phyloP scores from a whole-genome alignment of 140 eudicot genomes.

The Ambrosia hybrid region DNA sequence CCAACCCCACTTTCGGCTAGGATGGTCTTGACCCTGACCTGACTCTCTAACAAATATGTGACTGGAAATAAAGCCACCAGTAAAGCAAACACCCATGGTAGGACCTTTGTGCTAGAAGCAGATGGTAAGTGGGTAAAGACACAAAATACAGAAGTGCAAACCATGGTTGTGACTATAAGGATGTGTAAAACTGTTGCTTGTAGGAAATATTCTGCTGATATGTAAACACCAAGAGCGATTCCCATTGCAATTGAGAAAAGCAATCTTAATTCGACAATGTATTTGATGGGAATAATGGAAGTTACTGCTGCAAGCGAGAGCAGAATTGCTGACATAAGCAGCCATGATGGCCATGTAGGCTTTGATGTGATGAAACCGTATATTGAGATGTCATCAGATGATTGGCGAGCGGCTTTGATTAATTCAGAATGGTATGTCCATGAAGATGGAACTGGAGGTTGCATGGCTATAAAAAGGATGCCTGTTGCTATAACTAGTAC shows the following conservation, averaged over 20 bases:
- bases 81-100: slow-evolving; percentile 94
- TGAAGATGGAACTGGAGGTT: slow-evolving; percentile 89
- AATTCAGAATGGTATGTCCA: slow-evolving; percentile 85
- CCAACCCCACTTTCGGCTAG: slow-evolving; percentile 58
- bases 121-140: slow-evolving; percentile 94
- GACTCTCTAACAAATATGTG: slow-evolving; percentile 86
- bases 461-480: slow-evolving; percentile 65
- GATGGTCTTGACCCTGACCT: slow-evolving; percentile 61
- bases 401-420: slow-evolving; percentile 75
- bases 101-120: slow-evolving; percentile 77
- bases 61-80: slow-evolving; percentile 95
- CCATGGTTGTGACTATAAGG: slow-evolving; percentile 76
- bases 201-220: slow-evolving; percentile 87
- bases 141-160: slow-evolving; percentile 75
- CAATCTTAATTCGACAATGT: slow-evolving; percentile 75
- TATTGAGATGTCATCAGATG: slow-evolving; percentile 88
- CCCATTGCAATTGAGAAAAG: slow-evolving; percentile 75
- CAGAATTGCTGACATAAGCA: slow-evolving; percentile 72
- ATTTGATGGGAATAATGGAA: slow-evolving; percentile 81
- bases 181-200: slow-evolving; percentile 75
- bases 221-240: slow-evolving; percentile 76
- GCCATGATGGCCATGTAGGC: slow-evolving; percentile 99
- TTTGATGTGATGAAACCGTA: slow-evolving; percentile 85
- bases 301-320: slow-evolving; percentile 92
- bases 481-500: slow-evolving; percentile 83